phyloP scores from a whole-genome alignment of 176 grass and related monocot genomes.

The Carex littledalei region DNA sequence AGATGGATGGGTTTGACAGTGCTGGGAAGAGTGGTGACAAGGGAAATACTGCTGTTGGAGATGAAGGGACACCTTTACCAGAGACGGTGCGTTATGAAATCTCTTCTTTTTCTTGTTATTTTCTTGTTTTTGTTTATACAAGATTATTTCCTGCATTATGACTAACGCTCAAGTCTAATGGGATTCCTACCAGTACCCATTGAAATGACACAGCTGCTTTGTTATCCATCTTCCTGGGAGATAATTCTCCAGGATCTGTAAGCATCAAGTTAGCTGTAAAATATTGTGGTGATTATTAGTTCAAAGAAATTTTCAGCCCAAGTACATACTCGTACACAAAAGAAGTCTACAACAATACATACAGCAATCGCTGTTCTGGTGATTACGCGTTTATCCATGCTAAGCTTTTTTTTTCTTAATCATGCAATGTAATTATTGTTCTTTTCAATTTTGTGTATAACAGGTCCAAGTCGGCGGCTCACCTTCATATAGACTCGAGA shows the following conservation, averaged over 20 bases:
- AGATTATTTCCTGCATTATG: too few species aligned
- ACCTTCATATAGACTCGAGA: slow-evolving; percentile 72
- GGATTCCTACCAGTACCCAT: background rate
- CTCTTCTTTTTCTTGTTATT: background rate
- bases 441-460: slow-evolving; percentile 13
- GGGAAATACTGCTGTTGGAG: slow-evolving; percentile 32
- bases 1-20: slow-evolving; percentile 63
- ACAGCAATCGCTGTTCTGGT: background rate
- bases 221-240: background rate
- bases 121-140: background rate
- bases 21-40: slow-evolving; percentile 46
- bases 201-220: background rate
- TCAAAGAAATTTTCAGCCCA: too few species aligned
- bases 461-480: slow-evolving; percentile 83
- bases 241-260: background rate
- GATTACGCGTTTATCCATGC: slow-evolving; percentile 5
- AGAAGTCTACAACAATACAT: background rate
- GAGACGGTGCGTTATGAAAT: slow-evolving; percentile 53
- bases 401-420: background rate
- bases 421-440: background rate
- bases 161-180: too few species aligned
- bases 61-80: slow-evolving; percentile 62
- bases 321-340: background rate
- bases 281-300: too few species aligned
- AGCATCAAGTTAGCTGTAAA: background rate